These are phyloP conservation scores for Linaria vulgaris DNA, from an alignment of 257 asterid genomes.

Conservation along the genomic window DNA sequence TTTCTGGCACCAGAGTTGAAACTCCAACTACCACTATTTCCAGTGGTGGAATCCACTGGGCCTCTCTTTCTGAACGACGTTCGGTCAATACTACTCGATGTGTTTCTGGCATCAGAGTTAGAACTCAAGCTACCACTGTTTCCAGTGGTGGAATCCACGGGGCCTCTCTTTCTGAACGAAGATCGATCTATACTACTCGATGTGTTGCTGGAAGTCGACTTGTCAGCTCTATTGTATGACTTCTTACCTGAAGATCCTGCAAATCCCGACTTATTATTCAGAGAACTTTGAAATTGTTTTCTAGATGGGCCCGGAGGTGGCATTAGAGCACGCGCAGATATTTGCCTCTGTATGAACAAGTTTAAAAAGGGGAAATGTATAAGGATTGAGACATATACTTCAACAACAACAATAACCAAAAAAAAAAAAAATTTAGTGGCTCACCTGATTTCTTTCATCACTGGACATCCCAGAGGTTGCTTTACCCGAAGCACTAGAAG, in stretches of 20 bases:
- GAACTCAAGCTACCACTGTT: constrained; percentile 33
- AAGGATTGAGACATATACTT: too few relatives aligned
- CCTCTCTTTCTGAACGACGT: constrained; percentile 48
- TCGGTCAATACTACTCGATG: constrained; percentile 49
- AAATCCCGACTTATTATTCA: constrained; percentile 44
- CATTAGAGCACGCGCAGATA: constrained; percentile 88
- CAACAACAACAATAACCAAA: too few relatives aligned
- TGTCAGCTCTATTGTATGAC: constrained; percentile 40
- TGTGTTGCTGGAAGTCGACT: constrained; percentile 73
- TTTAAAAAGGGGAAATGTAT: not conserved
- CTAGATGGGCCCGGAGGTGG: constrained; percentile 90
- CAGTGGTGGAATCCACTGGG: constrained; percentile 42
- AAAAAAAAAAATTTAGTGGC: constrained; percentile 4
- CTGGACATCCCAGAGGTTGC: constrained; percentile 93
- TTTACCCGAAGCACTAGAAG: constrained; percentile 84
- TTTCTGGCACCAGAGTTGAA: constrained; percentile 30
- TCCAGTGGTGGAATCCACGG: constrained; percentile 42
- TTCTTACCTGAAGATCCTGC: constrained; percentile 54
- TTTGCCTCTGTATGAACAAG: constrained; percentile 51
- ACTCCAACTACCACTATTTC: constrained; percentile 33
- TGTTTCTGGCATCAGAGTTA: constrained; percentile 40
- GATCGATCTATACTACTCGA: constrained; percentile 55
- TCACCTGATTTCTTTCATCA: constrained; percentile 86
- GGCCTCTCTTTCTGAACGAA: constrained; percentile 46
- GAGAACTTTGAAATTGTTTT: constrained; percentile 41